A percentile compares a stretch with the other conserved stretches of the same genome.
These are phyloP conservation scores for Xylogone sp. DNA, from an alignment of 2,329 filamentous ascomycete genomes.

Conservation along the genomic window DNA sequence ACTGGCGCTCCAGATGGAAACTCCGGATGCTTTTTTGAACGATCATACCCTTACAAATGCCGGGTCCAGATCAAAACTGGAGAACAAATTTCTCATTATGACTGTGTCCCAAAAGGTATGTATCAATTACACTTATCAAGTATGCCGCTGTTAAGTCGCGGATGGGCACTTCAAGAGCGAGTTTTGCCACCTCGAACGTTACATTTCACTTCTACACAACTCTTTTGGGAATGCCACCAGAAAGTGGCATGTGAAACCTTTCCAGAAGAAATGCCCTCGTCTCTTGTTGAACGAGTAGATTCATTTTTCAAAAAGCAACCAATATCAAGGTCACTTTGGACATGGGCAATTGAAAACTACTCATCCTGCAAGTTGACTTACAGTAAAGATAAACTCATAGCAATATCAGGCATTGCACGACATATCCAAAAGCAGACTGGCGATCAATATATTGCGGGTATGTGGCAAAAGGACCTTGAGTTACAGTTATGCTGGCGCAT, in stretches of 20 bases:
- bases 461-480: slow-evolving; percentile 10
- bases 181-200: slow-evolving; percentile 12
- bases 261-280: slow-evolving; percentile 3
- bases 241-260: slow-evolving; percentile 5
- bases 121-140: not conserved
- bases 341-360: slow-evolving; percentile 3
- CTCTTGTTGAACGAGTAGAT: slow-evolving; percentile 1
- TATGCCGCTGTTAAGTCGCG: slow-evolving; percentile 8
- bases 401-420: slow-evolving; percentile 7
- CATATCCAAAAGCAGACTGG: slow-evolving; percentile 1
- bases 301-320: slow-evolving; percentile 1
- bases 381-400: slow-evolving; percentile 7
- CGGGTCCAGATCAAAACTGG: not conserved
- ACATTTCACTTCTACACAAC: slow-evolving; percentile 9
- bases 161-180: slow-evolving; percentile 15
- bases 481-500: slow-evolving; percentile 4
- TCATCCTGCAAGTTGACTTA: slow-evolving; percentile 5
- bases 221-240: slow-evolving; percentile 17
- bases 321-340: slow-evolving; percentile 5
- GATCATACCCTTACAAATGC: not conserved
- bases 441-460: slow-evolving; percentile 6
- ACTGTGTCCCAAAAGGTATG: not conserved
- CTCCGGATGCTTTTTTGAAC: slow-evolving; percentile 7
- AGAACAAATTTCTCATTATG: not conserved
- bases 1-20: slow-evolving; percentile 8